These are phyloP conservation scores for Telopea speciosissima DNA, from an alignment of 177 flowering plant genomes.

Conservation along the genomic window DNA sequence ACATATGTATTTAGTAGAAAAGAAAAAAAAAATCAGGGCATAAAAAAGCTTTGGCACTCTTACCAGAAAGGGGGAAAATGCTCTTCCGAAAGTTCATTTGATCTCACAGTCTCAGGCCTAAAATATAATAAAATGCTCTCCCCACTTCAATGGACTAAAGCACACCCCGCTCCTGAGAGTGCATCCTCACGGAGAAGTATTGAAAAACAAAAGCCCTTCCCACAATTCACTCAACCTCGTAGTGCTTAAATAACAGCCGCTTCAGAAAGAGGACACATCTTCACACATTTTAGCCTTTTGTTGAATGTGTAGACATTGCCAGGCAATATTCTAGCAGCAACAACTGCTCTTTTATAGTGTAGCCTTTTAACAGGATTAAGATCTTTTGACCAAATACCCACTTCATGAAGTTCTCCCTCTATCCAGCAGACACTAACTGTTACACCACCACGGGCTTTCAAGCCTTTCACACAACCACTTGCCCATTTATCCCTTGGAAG, in stretches of 20 bases:
- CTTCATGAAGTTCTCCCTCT: constrained; percentile 75
- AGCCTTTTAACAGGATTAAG: constrained; percentile 32
- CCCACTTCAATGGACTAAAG: no score
- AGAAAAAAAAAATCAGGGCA: no score
- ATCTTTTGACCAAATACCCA: constrained; percentile 54
- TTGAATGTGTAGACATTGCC: constrained; percentile 69
- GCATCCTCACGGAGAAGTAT: no score
- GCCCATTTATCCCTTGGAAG: constrained; percentile 84
- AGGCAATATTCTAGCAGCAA: constrained; percentile 30
- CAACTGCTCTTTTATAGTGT: constrained; percentile 58
- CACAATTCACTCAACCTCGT: constrained; percentile 7
- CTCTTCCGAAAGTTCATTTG: no score
- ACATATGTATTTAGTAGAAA: no score
- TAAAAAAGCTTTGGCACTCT: no score
- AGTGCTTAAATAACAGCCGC: neutral
- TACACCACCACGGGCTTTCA: constrained; percentile 82
- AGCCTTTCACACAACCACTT: constrained; percentile 72
- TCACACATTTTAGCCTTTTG: constrained; percentile 45
- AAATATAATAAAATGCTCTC: no score
- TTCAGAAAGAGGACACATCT: constrained; percentile 11
- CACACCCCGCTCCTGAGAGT: no score
- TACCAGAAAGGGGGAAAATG: no score
- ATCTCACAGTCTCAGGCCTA: no score
- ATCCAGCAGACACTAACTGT: constrained; percentile 79
- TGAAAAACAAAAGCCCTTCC: neutral